Evolutionary conservation across 257 asterid genomes (phyloP).

Genomic region (Rehmannia glutinosa): DNA sequence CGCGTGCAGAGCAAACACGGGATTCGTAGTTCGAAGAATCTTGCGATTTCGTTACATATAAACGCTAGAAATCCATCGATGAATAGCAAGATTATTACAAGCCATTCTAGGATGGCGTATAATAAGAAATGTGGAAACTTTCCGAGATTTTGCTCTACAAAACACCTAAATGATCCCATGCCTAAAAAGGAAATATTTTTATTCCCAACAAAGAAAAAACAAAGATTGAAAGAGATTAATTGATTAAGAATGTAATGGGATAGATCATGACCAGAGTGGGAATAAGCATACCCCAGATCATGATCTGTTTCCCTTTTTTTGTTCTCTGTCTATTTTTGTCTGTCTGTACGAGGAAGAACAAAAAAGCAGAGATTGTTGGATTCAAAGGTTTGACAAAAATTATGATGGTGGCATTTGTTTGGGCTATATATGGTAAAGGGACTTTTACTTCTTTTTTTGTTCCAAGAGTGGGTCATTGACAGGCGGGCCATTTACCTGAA

Average conservation of each 20-base stretch:
- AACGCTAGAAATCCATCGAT: slow-evolving; percentile 65
- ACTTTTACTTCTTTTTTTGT: slow-evolving; percentile 14
- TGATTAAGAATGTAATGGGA: slow-evolving; percentile 27
- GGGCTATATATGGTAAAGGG: slow-evolving; percentile 18
- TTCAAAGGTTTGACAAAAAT: slow-evolving; percentile 34
- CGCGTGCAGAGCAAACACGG: slow-evolving; percentile 90
- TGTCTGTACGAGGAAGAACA: slow-evolving; percentile 26
- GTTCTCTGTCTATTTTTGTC: slow-evolving; percentile 9
- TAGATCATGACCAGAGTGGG: slow-evolving; percentile 58
- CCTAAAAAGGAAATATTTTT: no score
- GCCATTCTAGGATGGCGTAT: slow-evolving; percentile 66
- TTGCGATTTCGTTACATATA: slow-evolving; percentile 59
- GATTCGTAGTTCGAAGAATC: slow-evolving; percentile 51
- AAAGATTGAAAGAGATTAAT: neutral
- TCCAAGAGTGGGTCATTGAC: slow-evolving; percentile 12
- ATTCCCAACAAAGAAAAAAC: no score
- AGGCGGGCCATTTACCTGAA: slow-evolving; percentile 34
- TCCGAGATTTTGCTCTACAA: slow-evolving; percentile 59
- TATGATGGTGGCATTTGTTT: slow-evolving; percentile 17
- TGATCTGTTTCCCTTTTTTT: slow-evolving; percentile 28
- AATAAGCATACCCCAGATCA: slow-evolving; percentile 40
- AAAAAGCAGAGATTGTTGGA: slow-evolving; percentile 2
- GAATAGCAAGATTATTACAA: slow-evolving; percentile 61
- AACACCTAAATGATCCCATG: slow-evolving; percentile 28
- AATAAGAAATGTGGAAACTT: slow-evolving; percentile 50